Evolutionary conservation across 2,329 filamentous ascomycete genomes (phyloP), one percentile per base, ranked within the genome.

Genomic region (Trichoderma harzianum): DNA sequence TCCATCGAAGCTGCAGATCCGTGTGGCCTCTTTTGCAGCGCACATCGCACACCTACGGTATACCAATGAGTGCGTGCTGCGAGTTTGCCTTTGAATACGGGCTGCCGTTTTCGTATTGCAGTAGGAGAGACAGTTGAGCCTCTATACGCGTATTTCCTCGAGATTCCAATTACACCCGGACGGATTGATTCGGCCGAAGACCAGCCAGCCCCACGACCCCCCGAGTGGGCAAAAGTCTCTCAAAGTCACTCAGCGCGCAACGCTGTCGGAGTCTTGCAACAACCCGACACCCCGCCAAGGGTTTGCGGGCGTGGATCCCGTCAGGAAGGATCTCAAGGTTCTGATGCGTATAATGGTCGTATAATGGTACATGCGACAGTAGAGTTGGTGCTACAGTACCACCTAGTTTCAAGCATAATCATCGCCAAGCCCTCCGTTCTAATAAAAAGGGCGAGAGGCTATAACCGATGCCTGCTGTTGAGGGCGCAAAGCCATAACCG

Each of bases 261-360:
- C 53, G 32, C 58, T 70, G 72, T 80, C 80, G 80, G 80, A 74
- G 73, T 80, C 74, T 78, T 79, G 69, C 63, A 80, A 74, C 72
- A 76, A 71, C 78, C 79, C 79, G 79, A 80, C 76, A 43, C 71
- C 71, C 71, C 71, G 71, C 62, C 47, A 53, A 53, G 47, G 47
- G 47, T 53, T 21, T 53, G 47, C 47, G 21, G 57, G 57, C 57
- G 55, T 58, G 28, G 47, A 3, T 1, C 26, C 14, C 16, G 26
- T 18, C 5, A 55, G 53, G 53, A 18, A 30, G 26, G 16, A 24
- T 53, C 21, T 53, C n/a, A 24, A 24, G n/a, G 16, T n/a, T 43
- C 16, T 10, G 16, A 43, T 43, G 39, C 39, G 39, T 43, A 43
- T 43, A 43, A 43, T 43, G 39, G 39, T 18, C 39, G 39, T 43